Evolutionary conservation across 2,329 filamentous ascomycete genomes (phyloP).

Genomic region (Aureobasidium leucospermi): DNA sequence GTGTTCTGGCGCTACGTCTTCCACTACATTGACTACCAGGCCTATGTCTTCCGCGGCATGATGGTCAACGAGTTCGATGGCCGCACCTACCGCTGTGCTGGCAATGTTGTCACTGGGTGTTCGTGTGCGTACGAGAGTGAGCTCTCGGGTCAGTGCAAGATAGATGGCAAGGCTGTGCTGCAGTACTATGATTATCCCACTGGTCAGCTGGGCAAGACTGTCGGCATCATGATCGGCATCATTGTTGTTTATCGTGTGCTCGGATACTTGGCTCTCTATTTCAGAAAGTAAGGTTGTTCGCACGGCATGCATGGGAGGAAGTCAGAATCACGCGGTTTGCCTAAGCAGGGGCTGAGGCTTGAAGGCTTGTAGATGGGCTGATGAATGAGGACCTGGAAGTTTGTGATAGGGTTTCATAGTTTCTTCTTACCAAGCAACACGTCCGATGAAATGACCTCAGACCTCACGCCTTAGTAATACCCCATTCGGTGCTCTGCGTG

Average conservation of each 20-base stretch:
- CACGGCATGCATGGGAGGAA: not conserved
- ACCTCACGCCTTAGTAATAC: too few relatives aligned
- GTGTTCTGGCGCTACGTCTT: slow-evolving; percentile 79
- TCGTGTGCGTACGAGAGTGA: slow-evolving; percentile 62
- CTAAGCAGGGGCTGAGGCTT: too few relatives aligned
- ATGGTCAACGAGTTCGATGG: slow-evolving; percentile 76
- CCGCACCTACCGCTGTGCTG: slow-evolving; percentile 53
- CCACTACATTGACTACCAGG: slow-evolving; percentile 78
- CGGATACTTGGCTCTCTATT: slow-evolving; percentile 3
- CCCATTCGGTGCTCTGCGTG: not conserved
- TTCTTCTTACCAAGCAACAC: too few relatives aligned
- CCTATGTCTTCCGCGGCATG: slow-evolving; percentile 81
- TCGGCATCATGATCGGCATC: slow-evolving; percentile 15
- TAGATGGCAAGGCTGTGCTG: slow-evolving; percentile 61
- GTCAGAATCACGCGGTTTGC: not conserved
- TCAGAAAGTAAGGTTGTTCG: not conserved
- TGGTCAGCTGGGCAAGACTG: slow-evolving; percentile 27
- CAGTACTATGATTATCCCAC: slow-evolving; percentile 57
- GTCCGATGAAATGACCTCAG: too few relatives aligned
- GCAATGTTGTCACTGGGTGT: slow-evolving; percentile 34
- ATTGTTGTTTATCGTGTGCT: slow-evolving; percentile 14
- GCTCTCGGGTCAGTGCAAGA: slow-evolving; percentile 54
- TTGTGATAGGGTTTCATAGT: too few relatives aligned
- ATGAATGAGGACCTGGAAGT: too few relatives aligned
- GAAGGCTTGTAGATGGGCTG: too few relatives aligned